These are phyloP conservation scores for Termitomyces sp. DNA, from an alignment of 768 basidiomycete species.

Conservation along the genomic window DNA sequence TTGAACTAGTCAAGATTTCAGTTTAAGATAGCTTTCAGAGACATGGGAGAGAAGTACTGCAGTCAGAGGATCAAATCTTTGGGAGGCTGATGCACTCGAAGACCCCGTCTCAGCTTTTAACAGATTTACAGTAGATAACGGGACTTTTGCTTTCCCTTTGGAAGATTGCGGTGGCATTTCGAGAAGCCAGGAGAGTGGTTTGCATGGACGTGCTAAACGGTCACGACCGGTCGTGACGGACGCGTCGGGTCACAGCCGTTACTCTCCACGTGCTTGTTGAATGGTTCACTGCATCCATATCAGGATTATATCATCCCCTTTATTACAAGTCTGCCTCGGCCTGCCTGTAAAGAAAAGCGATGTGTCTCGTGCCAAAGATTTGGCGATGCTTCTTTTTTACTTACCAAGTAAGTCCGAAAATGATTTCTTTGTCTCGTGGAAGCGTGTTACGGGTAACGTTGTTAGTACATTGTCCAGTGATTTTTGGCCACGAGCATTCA, in stretches of 20 bases:
- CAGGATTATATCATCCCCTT: neutral
- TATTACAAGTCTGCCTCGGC: neutral
- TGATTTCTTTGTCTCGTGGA: neutral
- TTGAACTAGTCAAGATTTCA: constrained; percentile 7
- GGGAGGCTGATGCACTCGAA: neutral
- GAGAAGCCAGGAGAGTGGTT: neutral
- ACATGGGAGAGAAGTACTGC: constrained; percentile 11
- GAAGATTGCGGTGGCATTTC: neutral
- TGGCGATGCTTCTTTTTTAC: neutral
- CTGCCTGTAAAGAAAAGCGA: neutral
- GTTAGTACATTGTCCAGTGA: no score
- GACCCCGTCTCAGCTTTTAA: constrained; percentile 10
- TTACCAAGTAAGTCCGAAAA: neutral
- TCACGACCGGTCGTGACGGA: neutral
- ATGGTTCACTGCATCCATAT: neutral
- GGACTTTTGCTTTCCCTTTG: constrained; percentile 6
- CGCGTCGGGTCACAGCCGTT: neutral
- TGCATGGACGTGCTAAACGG: no score
- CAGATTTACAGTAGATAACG: constrained; percentile 7
- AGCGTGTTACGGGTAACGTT: neutral
- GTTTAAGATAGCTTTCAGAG: neutral
- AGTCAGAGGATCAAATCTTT: constrained; percentile 19
- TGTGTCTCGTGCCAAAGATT: neutral
- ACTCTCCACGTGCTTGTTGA: neutral
- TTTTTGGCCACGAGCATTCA: no score